Evolutionary conservation across 495 filamentous ascomycete genomes (phyloP), one percentile per base, ranked within the genome.

Genomic region (Podospora comata): DNA sequence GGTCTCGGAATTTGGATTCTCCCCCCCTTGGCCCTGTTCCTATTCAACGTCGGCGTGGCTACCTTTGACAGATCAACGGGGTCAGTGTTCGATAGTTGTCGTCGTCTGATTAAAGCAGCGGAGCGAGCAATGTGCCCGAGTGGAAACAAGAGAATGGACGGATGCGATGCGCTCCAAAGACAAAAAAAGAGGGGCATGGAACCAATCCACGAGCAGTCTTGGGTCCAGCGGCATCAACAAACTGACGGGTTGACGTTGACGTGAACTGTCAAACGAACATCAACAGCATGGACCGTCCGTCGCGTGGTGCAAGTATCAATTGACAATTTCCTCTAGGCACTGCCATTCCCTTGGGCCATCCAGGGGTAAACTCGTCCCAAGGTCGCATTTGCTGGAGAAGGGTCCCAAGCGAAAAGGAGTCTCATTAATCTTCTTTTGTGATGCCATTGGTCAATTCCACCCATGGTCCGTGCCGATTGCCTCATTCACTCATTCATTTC

Each of bases 1-100:
- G 67, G 62, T 69, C 56, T 67, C 71, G 68, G 68, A 69, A 57
- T 69, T 72, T 68, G 48, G 30, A 64, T 69, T 56, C 62, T 61
- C 65, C 65, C 30, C 30, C 63, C 65, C 65, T 60, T 62, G 61
- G n/a, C 62, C n/a, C 27, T 60, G 60, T 54, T 64, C 60, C 53
- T n/a, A 39, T 61, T 26, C 39, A 48, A 58, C 55, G n/a, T 58
- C 55, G 55, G 55, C 55, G 55, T 20, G 55, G 5, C 5, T 20
- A 56, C 54, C 23, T 26, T 63, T 6, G n/a, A 28, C 61, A 19
- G 30, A 63, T 19, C 18, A 63, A 63, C 18, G 61, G 32, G 32
- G 30, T 19, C 27, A 20, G n/a, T 58, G n/a, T 19, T 58, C 13
- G 55, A 57, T 57, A 57, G 54, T 57, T 57, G 54, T 18, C 18